A percentile compares a stretch with the other conserved stretches of the same genome.
phyloP scores from a whole-genome alignment of 805 yeast genomes.

The Hanseniaspora singularis region DNA sequence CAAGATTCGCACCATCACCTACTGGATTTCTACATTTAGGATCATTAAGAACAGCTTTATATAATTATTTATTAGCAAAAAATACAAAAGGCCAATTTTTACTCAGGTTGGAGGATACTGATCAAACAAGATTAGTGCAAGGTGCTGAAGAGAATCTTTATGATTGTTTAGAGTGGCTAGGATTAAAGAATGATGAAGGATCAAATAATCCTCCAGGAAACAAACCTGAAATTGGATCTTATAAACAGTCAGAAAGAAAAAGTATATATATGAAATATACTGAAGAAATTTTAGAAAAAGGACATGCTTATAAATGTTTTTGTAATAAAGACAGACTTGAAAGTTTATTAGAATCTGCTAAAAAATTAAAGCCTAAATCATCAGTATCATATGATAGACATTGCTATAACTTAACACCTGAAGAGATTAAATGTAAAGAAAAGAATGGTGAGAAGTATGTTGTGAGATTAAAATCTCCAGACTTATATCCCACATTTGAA shows the following conservation, averaged over 20 bases:
- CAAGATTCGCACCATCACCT: constrained; percentile 97
- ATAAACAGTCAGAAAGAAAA: constrained; percentile 71
- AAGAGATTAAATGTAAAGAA: constrained; percentile 33
- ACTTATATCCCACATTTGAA: constrained; percentile 46
- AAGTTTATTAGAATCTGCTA: constrained; percentile 58
- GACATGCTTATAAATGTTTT: constrained; percentile 75
- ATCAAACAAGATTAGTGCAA: constrained; percentile 58
- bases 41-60: constrained; percentile 82
- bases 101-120: constrained; percentile 85
- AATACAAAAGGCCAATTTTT: constrained; percentile 71
- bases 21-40: constrained; percentile 94
- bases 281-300: constrained; percentile 43
- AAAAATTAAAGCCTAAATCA: constrained; percentile 69
- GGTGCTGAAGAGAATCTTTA: constrained; percentile 80
- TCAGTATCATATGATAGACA: constrained; percentile 83
- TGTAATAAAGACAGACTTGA: constrained; percentile 73
- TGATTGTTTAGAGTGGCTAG: constrained; percentile 66
- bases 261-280: constrained; percentile 54
- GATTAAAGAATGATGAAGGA: constrained; percentile 68
- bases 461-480: constrained; percentile 69
- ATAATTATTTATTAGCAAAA: constrained; percentile 72
- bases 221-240: constrained; percentile 44
- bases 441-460: constrained; percentile 35
- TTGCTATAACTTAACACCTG: constrained; percentile 41
- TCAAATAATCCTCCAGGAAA: constrained; percentile 34